These are phyloP conservation scores for Lodderomyces theae DNA, from an alignment of 1,139 yeast genomes.

Conservation along the genomic window DNA sequence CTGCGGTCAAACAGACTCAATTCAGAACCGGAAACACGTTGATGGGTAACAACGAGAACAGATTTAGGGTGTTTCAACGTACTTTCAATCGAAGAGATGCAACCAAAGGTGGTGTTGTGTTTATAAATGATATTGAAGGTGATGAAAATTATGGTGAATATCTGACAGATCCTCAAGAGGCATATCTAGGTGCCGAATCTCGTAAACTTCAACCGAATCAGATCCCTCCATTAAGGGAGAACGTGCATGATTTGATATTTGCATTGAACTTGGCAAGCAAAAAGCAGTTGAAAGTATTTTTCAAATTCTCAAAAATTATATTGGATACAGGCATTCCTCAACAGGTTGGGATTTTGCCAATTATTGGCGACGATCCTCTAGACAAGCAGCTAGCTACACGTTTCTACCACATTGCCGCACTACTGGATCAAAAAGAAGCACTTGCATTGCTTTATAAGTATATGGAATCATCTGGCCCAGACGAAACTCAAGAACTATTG, in stretches of 20 bases:
- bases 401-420: slow-evolving; percentile 34
- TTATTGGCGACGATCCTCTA: slow-evolving; percentile 30
- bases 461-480: slow-evolving; percentile 25
- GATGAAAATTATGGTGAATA: slow-evolving; percentile 56
- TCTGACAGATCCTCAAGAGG: slow-evolving; percentile 39
- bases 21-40: slow-evolving; percentile 35
- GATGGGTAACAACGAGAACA: slow-evolving; percentile 36
- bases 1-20: slow-evolving; percentile 35
- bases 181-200: slow-evolving; percentile 32
- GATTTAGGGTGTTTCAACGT: slow-evolving; percentile 34
- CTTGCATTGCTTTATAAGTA: slow-evolving; percentile 42
- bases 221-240: slow-evolving; percentile 68
- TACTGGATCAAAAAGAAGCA: slow-evolving; percentile 33
- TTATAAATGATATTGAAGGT: slow-evolving; percentile 71
- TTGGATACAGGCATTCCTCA: slow-evolving; percentile 65
- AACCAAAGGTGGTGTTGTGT: slow-evolving; percentile 50
- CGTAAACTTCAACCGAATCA: slow-evolving; percentile 47
- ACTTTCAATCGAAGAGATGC: slow-evolving; percentile 24
- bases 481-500: slow-evolving; percentile 27
- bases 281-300: slow-evolving; percentile 45
- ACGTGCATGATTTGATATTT: slow-evolving; percentile 73
- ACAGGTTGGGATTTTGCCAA: slow-evolving; percentile 77
- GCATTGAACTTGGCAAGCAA: slow-evolving; percentile 61
- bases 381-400: slow-evolving; percentile 31
- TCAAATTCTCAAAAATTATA: slow-evolving; percentile 50